Base-by-base conservation (phyloP, 768 basidiomycete genomes). In the Psilocybe sp. region DNA sequence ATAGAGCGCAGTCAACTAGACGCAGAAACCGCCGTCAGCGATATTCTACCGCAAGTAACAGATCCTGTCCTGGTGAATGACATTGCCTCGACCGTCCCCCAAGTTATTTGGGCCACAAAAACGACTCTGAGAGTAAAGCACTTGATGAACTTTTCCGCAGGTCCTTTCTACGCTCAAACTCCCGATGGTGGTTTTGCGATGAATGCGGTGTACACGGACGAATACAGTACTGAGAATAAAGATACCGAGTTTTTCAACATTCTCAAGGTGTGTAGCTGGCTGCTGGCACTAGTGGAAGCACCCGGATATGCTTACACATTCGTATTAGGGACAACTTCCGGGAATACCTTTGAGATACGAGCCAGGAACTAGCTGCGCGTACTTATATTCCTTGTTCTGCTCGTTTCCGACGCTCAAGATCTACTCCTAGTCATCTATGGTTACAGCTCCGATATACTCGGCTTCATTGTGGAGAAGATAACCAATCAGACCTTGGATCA, bases 381-480 rank as follows among this genome's bases (percentile, higher is more conserved):
- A 40, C 16, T n/a, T 8, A n/a, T n/a, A n/a, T n/a, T n/a, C n/a
- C n/a, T 36, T 11, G n/a, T 13, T 19, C 28, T 23, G 31, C 16
- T n/a, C 14, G 45, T 20, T 36, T n/a, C n/a, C n/a, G n/a, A n/a
- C n/a, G n/a, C n/a, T n/a, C 14, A 18, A 4, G n/a, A 4, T 34
- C 7, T 19, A 4, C 4, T 15, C 8, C 10, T 35, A 68, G 67
- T 66, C 37, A 52, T 52, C 3, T 70, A 70, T 51, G 67, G 69
- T 4, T 63, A 45, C 50, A 65, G 62, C 37, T 57, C 60, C 33
- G 67, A 69, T 52, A 57, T 58, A 11, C 53, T 66, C 12, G 67
- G 67, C 10, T 66, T 68, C 23, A 51, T 68, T 15, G 53, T 70
- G 14, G 65, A 69, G 47, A 62, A 62, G 42, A 42, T 63, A 2